phyloP scores from a whole-genome alignment of 805 yeast genomes.

The Candida nemodendra region DNA sequence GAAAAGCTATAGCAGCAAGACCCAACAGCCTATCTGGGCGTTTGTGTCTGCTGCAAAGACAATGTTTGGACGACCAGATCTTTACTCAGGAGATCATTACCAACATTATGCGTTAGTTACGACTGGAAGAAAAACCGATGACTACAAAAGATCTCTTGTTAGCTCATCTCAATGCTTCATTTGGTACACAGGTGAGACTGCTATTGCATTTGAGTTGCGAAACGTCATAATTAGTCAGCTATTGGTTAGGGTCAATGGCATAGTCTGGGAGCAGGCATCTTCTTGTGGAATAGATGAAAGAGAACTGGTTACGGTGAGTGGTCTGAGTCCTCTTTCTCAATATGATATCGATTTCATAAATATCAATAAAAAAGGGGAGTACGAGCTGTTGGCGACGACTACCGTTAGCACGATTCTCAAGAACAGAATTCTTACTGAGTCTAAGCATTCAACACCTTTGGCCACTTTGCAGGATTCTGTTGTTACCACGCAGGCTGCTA shows the following conservation, averaged over 20 bases:
- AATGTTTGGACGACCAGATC: constrained; percentile 44
- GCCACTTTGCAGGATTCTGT: constrained; percentile 65
- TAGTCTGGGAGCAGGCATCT: constrained; percentile 66
- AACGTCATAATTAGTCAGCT: constrained; percentile 43
- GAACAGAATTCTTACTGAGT: constrained; percentile 32
- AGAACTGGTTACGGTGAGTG: constrained; percentile 57
- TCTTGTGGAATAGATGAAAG: constrained; percentile 47
- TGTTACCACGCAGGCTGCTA: constrained; percentile 58
- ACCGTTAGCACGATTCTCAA: constrained; percentile 37
- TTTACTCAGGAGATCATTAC: constrained; percentile 41
- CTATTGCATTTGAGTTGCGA: constrained; percentile 49
- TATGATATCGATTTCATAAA: constrained; percentile 54
- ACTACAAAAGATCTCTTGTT: constrained; percentile 23
- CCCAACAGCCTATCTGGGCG: constrained; percentile 54
- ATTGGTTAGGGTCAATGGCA: constrained; percentile 57
- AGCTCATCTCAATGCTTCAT: constrained; percentile 38
- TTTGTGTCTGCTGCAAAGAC: constrained; percentile 50
- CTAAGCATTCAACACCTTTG: constrained; percentile 48
- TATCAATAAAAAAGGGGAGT: constrained; percentile 30
- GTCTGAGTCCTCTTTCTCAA: constrained; percentile 62
- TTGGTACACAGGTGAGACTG: constrained; percentile 50
- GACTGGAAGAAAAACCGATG: constrained; percentile 33
- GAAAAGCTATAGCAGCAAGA: constrained; percentile 17
- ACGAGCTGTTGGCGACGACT: constrained; percentile 30
- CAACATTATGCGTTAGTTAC: constrained; percentile 38